Conservation (phyloP, 2,329 filamentous ascomycete genomes). For the Aspergillus pseudoterreus region DNA sequence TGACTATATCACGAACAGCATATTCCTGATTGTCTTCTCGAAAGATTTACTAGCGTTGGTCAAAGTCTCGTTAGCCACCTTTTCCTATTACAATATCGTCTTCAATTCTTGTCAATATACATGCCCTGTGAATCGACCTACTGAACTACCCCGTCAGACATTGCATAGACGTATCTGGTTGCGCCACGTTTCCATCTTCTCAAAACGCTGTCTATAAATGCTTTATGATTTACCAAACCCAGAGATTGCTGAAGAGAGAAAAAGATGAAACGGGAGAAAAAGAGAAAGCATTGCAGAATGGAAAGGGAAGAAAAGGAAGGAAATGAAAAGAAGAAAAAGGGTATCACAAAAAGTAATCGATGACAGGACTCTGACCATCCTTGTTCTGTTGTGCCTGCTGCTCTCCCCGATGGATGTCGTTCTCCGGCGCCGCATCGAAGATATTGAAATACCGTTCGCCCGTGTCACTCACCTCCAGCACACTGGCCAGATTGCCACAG, state of each 20-base stretch:
- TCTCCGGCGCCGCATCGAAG: conserved; percentile 90
- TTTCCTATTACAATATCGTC: conserved; percentile 11
- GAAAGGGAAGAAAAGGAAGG: conserved; percentile 1
- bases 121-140: conserved; percentile 2
- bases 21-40: conserved; percentile 18
- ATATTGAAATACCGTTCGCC: conserved; percentile 97
- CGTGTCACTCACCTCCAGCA: conserved; percentile 89
- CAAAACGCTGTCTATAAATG: conserved; percentile 22
- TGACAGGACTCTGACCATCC: conserved; percentile 67
- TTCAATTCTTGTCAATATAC: conserved; percentile 11
- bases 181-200: neutral
- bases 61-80: conserved; percentile 16
- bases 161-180: conserved; percentile 1
- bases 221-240: conserved; percentile 26
- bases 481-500: conserved; percentile 95
- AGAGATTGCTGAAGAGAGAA: conserved; percentile 10
- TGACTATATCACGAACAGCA: conserved; percentile 17
- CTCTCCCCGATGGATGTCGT: conserved; percentile 80
- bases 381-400: conserved; percentile 66
- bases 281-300: conserved; percentile 11
- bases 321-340: conserved; percentile 22
- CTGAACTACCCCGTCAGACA: neutral
- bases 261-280: conserved; percentile 11
- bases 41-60: conserved; percentile 24
- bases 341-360: conserved; percentile 68